Evolutionary conservation across 345 rosid species (phyloP).

Genomic region (Salix exigua): DNA sequence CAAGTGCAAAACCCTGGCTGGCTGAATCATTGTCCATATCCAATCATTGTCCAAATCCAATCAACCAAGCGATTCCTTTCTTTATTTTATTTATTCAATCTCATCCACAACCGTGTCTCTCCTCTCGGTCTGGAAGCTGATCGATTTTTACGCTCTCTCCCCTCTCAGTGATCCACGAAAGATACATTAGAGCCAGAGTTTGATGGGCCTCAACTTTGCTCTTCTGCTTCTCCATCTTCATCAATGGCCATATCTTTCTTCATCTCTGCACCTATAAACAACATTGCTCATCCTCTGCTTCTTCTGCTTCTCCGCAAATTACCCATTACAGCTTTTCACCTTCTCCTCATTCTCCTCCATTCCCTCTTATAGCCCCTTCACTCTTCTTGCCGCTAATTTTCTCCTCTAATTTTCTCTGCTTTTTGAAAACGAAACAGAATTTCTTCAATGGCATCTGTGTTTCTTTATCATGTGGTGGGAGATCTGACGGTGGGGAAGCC

Average conservation of each 20-base stretch:
- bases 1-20: too few species aligned
- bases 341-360: slow-evolving; percentile 78
- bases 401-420: too few species aligned
- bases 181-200: neutral
- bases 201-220: slow-evolving; percentile 15
- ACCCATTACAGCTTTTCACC: slow-evolving; percentile 59
- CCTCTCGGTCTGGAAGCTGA: neutral
- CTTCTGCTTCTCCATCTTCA: neutral
- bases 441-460: slow-evolving; percentile 76
- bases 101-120: neutral
- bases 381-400: slow-evolving; percentile 1
- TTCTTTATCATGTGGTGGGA: slow-evolving; percentile 87
- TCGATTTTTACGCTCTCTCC: neutral
- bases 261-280: neutral
- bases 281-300: slow-evolving; percentile 1
- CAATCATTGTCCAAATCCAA: too few species aligned
- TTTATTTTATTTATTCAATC: neutral
- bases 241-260: slow-evolving; percentile 21
- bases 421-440: neutral
- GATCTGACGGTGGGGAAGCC: slow-evolving; percentile 99
- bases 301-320: slow-evolving; percentile 37
- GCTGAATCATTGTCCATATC: too few species aligned
- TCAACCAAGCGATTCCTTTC: too few species aligned
- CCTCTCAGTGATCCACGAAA: neutral
- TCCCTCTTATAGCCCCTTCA: slow-evolving; percentile 59